These are phyloP conservation scores for Cercospora citrullina DNA, from an alignment of 2,329 filamentous ascomycete genomes.

Conservation along the genomic window DNA sequence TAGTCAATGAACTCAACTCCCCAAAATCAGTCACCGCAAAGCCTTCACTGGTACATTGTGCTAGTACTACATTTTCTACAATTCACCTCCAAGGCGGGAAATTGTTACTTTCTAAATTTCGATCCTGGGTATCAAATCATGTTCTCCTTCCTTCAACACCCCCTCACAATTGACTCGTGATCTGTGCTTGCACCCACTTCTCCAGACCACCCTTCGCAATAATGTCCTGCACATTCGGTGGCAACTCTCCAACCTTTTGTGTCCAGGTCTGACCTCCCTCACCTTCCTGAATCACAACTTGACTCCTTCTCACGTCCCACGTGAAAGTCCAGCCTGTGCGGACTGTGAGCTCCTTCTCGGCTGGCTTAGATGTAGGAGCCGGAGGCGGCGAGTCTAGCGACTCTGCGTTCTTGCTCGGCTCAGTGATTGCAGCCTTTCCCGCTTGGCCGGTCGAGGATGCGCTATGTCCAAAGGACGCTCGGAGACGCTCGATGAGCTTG, in stretches of 20 bases:
- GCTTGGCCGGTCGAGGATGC: slow-evolving; percentile 22
- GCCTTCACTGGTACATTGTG: neutral
- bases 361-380: slow-evolving; percentile 36
- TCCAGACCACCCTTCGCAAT: slow-evolving; percentile 76
- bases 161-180: slow-evolving; percentile 41
- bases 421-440: slow-evolving; percentile 46
- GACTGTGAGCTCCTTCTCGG: slow-evolving; percentile 62
- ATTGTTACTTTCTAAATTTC: neutral
- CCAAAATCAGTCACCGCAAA: neutral
- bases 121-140: slow-evolving; percentile 13
- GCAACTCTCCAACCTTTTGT: slow-evolving; percentile 78
- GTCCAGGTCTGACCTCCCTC: slow-evolving; percentile 68
- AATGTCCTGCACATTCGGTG: slow-evolving; percentile 81
- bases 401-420: slow-evolving; percentile 54
- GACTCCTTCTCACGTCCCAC: slow-evolving; percentile 76
- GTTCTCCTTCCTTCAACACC: neutral
- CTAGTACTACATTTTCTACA: neutral
- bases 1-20: no score
- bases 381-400: slow-evolving; percentile 54
- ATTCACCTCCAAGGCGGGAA: neutral
- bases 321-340: slow-evolving; percentile 79
- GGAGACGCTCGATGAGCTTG: slow-evolving; percentile 63
- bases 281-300: slow-evolving; percentile 70
- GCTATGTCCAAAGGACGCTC: slow-evolving; percentile 56
- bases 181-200: slow-evolving; percentile 76